Evolutionary conservation across 148 eudicot genomes (phyloP).

Genomic region (Rhododendron mucronatum): DNA sequence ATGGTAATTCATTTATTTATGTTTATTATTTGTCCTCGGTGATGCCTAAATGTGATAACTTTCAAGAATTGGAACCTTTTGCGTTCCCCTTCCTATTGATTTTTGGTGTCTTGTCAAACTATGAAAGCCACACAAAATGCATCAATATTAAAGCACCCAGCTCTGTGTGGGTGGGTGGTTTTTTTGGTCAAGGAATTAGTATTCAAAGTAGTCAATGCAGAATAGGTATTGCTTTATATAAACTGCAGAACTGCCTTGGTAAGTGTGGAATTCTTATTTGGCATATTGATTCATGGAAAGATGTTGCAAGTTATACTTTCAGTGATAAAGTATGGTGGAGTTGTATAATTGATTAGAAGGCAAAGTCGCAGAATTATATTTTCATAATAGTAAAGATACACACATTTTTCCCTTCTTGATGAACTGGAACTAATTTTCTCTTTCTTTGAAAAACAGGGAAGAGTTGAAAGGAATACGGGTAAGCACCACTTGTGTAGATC

Average conservation of each 20-base stretch:
- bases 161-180: background rate
- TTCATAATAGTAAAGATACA: background rate
- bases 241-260: background rate
- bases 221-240: background rate
- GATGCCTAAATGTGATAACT: background rate
- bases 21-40: background rate
- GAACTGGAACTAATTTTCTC: background rate
- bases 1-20: background rate
- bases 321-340: background rate
- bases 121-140: background rate
- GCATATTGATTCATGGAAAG: background rate
- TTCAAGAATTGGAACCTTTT: background rate
- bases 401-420: background rate
- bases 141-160: background rate
- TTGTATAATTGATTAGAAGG: background rate
- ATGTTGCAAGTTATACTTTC: background rate
- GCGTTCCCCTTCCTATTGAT: background rate
- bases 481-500: background rate
- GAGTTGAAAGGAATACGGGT: slow-evolving; percentile 73
- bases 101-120: background rate
- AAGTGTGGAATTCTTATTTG: background rate
- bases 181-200: background rate
- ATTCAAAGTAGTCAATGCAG: background rate
- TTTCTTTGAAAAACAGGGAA: slow-evolving; percentile 38
- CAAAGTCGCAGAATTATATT: background rate